Base-by-base conservation (phyloP, 176 grass and related monocot species). In the Tillandsia leiboldiana region DNA sequence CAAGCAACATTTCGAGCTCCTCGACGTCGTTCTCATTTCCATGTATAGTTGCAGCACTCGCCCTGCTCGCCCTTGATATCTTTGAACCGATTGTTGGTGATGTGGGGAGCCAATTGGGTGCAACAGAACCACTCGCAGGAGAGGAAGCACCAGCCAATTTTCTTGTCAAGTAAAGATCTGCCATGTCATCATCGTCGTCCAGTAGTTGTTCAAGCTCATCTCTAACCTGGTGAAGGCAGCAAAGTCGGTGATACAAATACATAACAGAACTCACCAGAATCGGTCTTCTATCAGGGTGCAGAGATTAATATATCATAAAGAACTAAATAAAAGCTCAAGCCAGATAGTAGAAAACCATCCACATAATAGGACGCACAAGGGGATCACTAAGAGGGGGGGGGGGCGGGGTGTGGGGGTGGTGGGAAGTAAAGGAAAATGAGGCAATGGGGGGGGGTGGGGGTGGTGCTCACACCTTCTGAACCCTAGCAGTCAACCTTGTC, bases 21-120 rank as follows among this genome's bases (percentile, higher is more conserved):
- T 99, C 95, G 12, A 99, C 95, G 71, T 99, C 95, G 84, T 99
- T 94, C 70, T 99, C 90, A 84, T 99, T 99, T 81, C 90, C 95
- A 84, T 94, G 95, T 64, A 94, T 75, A 64, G 95, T 99, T 72
- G 90, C 82, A 26, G 72, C 90, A 51, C 95, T 99, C 62, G 95
- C 82, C 76, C 90, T 84, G 83, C 90, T 99, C 54, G 80, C 89
- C 84, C 95, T 94, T 26, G 90, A 99, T 81, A 99, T 80, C 84
- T 87, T 94, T 73, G 95, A 99, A 53, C 84, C 95, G 65, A 99
- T 86, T 78, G 95, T 94, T 66, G 95, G 95, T 48, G 89, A 99
- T 75, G 84, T 57, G 65, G 90, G 75, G 67, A 90, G 68, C 95
- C 87, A 99, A 83, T 86, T 84, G 66, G 90, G 95, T 65, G 64